Conservation (phyloP, 768 basidiomycete genomes). For the Brasilioporus rufonigricans region DNA sequence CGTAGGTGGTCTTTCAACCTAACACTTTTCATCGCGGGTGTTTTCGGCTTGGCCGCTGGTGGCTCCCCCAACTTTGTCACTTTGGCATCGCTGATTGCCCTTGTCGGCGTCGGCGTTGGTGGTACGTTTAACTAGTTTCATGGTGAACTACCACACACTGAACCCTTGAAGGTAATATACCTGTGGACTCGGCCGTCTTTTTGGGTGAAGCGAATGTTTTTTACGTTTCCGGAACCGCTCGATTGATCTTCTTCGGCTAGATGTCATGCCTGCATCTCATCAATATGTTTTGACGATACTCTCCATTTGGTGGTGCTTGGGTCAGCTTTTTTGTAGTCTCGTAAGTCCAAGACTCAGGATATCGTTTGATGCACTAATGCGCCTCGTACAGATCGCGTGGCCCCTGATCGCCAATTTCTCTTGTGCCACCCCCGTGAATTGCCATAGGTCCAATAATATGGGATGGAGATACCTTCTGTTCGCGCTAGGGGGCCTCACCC, state of each 20-base stretch:
- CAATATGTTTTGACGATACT: conserved; percentile 59
- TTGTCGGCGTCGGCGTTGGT: conserved; percentile 49
- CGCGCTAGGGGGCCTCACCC: conserved; percentile 49
- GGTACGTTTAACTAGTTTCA: conserved; percentile 22
- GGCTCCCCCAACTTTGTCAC: conserved; percentile 46
- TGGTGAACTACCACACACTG: background rate
- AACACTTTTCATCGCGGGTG: conserved; percentile 51
- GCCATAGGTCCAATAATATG: conserved; percentile 50
- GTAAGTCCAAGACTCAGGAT: conserved; percentile 22
- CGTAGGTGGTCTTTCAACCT: conserved; percentile 51
- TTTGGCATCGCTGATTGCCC: conserved; percentile 45
- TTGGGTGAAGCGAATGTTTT: conserved; percentile 33
- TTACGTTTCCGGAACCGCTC: background rate
- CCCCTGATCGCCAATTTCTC: conserved; percentile 56
- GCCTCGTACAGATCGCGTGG: conserved; percentile 48
- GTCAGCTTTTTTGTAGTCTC: conserved; percentile 50
- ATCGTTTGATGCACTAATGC: background rate
- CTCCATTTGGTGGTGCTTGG: conserved; percentile 60
- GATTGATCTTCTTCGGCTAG: conserved; percentile 28
- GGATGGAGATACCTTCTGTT: conserved; percentile 63
- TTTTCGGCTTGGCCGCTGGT: conserved; percentile 53
- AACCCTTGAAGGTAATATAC: conserved; percentile 43
- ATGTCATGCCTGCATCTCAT: conserved; percentile 50
- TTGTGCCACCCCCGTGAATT: conserved; percentile 37
- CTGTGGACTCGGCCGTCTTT: conserved; percentile 54